Conservation (phyloP, 192 early-diverging fungal species). For the Entomortierella parvispora region DNA sequence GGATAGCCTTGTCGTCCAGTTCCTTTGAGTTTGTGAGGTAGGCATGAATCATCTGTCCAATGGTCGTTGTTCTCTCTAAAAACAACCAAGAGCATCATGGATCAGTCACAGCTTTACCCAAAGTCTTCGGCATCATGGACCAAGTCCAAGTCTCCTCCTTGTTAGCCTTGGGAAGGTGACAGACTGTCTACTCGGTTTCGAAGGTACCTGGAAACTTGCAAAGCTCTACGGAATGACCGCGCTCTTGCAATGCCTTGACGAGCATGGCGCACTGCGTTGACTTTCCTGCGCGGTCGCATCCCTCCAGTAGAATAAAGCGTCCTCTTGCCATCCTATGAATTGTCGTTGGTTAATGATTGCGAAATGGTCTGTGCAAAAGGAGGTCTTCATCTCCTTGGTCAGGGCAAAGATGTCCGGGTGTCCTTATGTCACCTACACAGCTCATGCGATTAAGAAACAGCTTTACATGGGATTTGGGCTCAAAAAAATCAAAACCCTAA, state of each 20-base stretch:
- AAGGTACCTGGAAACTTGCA: slow-evolving; percentile 86
- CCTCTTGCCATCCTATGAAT: slow-evolving; percentile 68
- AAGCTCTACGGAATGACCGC: slow-evolving; percentile 59
- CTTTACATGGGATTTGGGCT: too few relatives aligned
- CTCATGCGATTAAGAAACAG: too few relatives aligned
- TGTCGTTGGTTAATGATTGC: too few relatives aligned
- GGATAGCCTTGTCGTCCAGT: slow-evolving; percentile 85
- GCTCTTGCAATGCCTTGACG: slow-evolving; percentile 62
- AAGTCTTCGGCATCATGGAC: too few relatives aligned
- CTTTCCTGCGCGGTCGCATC: slow-evolving; percentile 94
- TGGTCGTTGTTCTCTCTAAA: slow-evolving; percentile 87
- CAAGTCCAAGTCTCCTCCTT: background rate
- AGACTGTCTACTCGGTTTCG: background rate
- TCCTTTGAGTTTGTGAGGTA: slow-evolving; percentile 79
- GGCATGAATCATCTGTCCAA: slow-evolving; percentile 89
- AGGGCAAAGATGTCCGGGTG: too few relatives aligned
- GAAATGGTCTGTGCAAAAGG: too few relatives aligned
- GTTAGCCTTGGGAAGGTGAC: background rate
- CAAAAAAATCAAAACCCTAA: too few relatives aligned
- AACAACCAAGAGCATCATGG: background rate
- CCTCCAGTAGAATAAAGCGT: slow-evolving; percentile 92
- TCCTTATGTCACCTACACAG: too few relatives aligned
- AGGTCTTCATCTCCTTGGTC: too few relatives aligned
- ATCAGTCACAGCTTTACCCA: too few relatives aligned
- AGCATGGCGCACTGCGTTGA: slow-evolving; percentile 85